Conservation (phyloP, 75 land plant species). For the Cryptomeria japonica region DNA sequence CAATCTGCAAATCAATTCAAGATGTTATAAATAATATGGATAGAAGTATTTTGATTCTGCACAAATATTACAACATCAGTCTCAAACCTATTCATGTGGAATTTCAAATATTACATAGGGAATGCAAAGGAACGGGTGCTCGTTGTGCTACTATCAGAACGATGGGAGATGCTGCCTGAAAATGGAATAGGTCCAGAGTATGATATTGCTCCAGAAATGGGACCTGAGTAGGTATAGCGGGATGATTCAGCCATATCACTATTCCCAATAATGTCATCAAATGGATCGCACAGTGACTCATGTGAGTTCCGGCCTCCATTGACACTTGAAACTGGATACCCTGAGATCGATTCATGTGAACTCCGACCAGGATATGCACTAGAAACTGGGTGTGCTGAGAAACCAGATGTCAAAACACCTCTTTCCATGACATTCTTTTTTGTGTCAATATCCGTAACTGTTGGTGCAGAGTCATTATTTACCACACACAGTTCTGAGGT, state of each 20-base stretch:
- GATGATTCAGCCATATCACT: not conserved
- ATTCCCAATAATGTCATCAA: not conserved
- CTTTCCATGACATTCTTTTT: not conserved
- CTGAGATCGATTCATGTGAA: not conserved
- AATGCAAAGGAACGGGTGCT: conserved; percentile 94
- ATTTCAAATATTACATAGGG: conserved; percentile 61
- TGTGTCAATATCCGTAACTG: not conserved
- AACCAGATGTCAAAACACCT: not conserved
- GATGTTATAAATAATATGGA: not conserved
- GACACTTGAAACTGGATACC: not conserved
- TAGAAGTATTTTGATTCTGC: not conserved
- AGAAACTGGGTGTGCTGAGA: not conserved
- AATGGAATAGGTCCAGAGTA: conserved; percentile 50
- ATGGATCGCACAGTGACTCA: not conserved
- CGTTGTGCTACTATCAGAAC: conserved; percentile 85
- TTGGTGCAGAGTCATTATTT: not conserved
- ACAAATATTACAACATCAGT: not conserved
- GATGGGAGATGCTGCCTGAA: conserved; percentile 72
- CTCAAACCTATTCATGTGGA: not conserved
- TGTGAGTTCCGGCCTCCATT: not conserved
- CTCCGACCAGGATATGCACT: not conserved
- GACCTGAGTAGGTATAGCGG: conserved; percentile 7
- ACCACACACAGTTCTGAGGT: not conserved
- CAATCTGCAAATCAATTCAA: conserved; percentile 25
- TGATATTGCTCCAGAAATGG: conserved; percentile 23